Conservation (phyloP, 1,284 basidiomycete species). For the Rhodotorula sp. region DNA sequence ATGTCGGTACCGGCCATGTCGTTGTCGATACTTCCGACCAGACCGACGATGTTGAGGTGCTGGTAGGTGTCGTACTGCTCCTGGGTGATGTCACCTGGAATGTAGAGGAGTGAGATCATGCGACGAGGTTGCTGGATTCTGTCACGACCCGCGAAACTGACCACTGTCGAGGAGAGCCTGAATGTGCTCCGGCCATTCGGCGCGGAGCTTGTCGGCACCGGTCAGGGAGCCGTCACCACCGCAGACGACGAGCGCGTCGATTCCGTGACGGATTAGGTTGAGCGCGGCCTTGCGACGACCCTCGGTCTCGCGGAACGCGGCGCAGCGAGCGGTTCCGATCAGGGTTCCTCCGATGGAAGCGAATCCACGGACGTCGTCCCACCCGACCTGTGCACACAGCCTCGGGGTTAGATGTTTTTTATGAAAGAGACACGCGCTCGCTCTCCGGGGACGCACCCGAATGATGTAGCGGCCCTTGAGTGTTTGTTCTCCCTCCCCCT, state of each 20-base stretch:
- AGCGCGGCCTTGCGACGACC: constrained; percentile 82
- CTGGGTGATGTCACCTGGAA: constrained; percentile 65
- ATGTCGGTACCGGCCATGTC: constrained; percentile 98
- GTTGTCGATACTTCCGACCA: constrained; percentile 98
- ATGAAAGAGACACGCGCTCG: too few relatives aligned
- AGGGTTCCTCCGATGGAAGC: constrained; percentile 86
- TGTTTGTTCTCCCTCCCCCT: constrained; percentile 79
- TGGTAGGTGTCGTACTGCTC: constrained; percentile 69
- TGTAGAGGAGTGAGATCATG: neutral
- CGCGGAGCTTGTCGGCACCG: constrained; percentile 88
- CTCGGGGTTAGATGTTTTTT: neutral
- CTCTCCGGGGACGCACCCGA: constrained; percentile 49
- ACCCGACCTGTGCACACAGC: constrained; percentile 63
- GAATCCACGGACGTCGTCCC: constrained; percentile 98
- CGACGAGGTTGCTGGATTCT: neutral
- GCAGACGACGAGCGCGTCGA: constrained; percentile 93
- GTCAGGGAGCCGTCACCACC: constrained; percentile 96
- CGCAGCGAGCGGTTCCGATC: constrained; percentile 91
- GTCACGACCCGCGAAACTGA: constrained; percentile 37
- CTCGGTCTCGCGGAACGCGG: constrained; percentile 79
- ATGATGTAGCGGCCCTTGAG: constrained; percentile 93
- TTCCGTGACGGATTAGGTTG: constrained; percentile 92
- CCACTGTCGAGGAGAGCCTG: constrained; percentile 65
- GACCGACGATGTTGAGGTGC: constrained; percentile 91
- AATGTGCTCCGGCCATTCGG: constrained; percentile 88